Evolutionary conservation across 2,329 filamentous ascomycete species (phyloP).

Genomic region (Acrodontium crateriforme): DNA sequence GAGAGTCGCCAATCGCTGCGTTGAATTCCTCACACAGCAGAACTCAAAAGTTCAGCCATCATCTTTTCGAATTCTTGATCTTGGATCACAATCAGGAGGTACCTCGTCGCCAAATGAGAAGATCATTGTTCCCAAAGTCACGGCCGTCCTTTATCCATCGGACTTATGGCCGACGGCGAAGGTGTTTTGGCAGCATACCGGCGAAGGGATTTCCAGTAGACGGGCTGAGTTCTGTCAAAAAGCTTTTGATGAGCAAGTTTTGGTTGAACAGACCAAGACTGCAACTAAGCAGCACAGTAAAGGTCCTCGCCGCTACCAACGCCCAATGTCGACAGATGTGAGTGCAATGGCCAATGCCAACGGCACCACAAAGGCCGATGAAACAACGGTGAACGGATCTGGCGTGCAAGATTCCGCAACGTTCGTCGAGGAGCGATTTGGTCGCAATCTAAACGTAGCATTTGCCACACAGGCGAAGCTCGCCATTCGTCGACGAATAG

Average conservation of each 20-base stretch:
- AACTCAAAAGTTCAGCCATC: constrained; percentile 37
- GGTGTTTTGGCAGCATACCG: constrained; percentile 92
- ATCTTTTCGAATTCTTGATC: constrained; percentile 44
- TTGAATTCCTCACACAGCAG: constrained; percentile 54
- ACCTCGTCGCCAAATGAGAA: constrained; percentile 23
- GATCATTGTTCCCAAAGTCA: constrained; percentile 32
- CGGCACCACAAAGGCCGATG: constrained; percentile 10
- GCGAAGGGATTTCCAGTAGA: constrained; percentile 82
- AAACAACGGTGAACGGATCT: constrained; percentile 14
- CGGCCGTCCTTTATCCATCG: constrained; percentile 53
- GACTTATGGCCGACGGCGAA: constrained; percentile 63
- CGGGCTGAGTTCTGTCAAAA: constrained; percentile 78
- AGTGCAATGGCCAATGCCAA: constrained; percentile 11
- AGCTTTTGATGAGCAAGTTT: constrained; percentile 55
- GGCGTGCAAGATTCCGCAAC: constrained; percentile 54
- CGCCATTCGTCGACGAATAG: constrained; percentile 76
- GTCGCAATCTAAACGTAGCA: constrained; percentile 71
- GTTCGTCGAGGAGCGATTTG: constrained; percentile 90
- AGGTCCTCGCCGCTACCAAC: constrained; percentile 71
- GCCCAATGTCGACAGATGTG: constrained; percentile 38
- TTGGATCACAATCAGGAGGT: constrained; percentile 47
- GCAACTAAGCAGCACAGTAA: constrained; percentile 37
- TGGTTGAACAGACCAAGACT: constrained; percentile 36
- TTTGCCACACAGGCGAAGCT: constrained; percentile 70
- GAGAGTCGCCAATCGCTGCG: constrained; percentile 56